Base-by-base conservation (phyloP, 2,329 filamentous ascomycete genomes). In the Diaporthe sp. region DNA sequence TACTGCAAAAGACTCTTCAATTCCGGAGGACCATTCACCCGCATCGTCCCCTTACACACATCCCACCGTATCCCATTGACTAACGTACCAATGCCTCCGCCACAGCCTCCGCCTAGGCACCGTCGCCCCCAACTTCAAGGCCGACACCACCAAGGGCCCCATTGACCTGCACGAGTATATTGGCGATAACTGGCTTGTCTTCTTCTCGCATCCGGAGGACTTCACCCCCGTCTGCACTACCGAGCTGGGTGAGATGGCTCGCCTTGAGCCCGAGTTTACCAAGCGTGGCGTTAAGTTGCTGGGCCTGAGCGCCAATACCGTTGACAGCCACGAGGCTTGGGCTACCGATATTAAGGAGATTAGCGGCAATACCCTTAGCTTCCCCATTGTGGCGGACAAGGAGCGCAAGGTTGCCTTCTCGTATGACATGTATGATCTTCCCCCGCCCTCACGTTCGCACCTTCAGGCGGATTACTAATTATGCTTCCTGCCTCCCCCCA, bases 181-280 rank as follows among this genome's bases (percentile, higher is more conserved):
- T 78, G 92, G 92, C 81, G 88, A 93, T 87, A 92, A 89, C 81
- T 96, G 94, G 94, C 91, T 93, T 75, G 90, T 97, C 78, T 88
- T 97, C 79, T 96, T 97, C 89, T 95, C 93, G 40, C 94, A 96
- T 86, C 94, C 94, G 3, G 93, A 93, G 84, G 96, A 98, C 86
- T 98, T 94, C 89, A 98, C 96, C 2, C 96, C 96, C 71, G 96
- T 98, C 76, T 98, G 96, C 90, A 98, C 96, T 77, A 98, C 95
- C 72, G 96, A 98, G 88, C 93, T 98, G 77, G 96, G 95, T 77
- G 95, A 95, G 75, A 97, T 98, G 81, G 94, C 95, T 79, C 97
- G 96, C 86, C 89, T 98, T 77, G 92, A 95, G 87, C 91, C 92
- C 80, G 95, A 98, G 85, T 98, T 98, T 86, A 90, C 91, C 81